Base-by-base conservation (phyloP, 31 red algal genomes). In the Porphyra umbilicalis region DNA sequence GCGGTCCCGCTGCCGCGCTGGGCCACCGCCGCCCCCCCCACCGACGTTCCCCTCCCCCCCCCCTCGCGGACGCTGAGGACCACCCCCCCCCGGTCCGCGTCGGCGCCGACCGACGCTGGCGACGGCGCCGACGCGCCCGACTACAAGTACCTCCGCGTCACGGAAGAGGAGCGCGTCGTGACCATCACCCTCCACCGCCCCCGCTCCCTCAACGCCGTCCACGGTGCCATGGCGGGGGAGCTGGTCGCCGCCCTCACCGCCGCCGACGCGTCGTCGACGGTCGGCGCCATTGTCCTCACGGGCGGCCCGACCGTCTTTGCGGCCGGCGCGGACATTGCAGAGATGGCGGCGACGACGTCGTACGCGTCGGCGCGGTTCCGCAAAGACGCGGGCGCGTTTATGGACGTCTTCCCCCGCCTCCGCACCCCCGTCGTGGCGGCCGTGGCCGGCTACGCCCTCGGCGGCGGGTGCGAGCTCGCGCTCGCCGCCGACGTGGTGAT, bases 401-500 rank as follows among this genome's bases (percentile, higher is more conserved):
- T 78, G 75, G 83, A 85, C 83, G 90, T 87, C 81, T 85, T 93
- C 39, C 91, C 88, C n/a, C 38, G 79, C 30, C 82, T 95, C 32
- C 84, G 88, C 32, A 96, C 91, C 76, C 97, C 97, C 3, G 33
- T 94, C 35, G 87, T 99, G 57, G 97, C 97, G 25, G 97, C 97
- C 34, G 97, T 99, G 6, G 82, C 79, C 13, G 97, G 97, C 32
- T 99, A 93, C 88, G 97, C 97, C 8, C 88, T 99, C 18, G 97
- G 94, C 32, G 94, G 94, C 76, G 97, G 97, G 35, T 96, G 93
- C 39, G 97, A 99, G 84, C 83, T 99, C 30, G 97, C 94, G 75
- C 84, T 99, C 88, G 91, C 89, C 7, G 90, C 88, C 39, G 97
- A 99, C 83, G 89, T 99, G 78, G 84, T 96, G 18, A 89, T 96